Evolutionary conservation across 2,329 filamentous ascomycete species (phyloP).

Genomic region (Hypoxylon rubiginosum): DNA sequence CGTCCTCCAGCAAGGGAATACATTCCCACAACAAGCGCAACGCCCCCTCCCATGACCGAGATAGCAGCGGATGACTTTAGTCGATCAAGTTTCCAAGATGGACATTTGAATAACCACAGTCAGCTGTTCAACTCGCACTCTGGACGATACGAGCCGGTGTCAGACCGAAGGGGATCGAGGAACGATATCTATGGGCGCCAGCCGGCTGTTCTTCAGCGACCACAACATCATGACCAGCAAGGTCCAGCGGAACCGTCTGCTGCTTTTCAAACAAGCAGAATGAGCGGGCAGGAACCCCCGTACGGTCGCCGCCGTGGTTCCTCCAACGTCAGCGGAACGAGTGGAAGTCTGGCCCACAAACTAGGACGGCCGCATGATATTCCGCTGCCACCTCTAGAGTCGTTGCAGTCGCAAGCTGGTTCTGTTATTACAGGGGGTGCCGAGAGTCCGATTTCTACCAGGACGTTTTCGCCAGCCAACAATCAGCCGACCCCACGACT

Average conservation of each 20-base stretch:
- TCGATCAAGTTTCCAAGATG: conserved; percentile 83
- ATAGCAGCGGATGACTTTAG: conserved; percentile 96
- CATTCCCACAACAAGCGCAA: conserved; percentile 67
- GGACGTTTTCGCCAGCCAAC: conserved; percentile 56
- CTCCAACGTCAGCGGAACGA: conserved; percentile 91
- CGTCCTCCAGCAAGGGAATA: conserved; percentile 69
- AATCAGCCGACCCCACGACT: conserved; percentile 45
- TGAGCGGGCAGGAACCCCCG: conserved; percentile 72
- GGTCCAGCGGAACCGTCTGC: conserved; percentile 85
- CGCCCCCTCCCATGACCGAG: conserved; percentile 70
- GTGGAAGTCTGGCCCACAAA: conserved; percentile 76
- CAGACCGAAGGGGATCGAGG: conserved; percentile 80
- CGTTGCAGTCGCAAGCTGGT: conserved; percentile 60
- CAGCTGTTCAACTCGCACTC: conserved; percentile 97
- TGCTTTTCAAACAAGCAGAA: conserved; percentile 85
- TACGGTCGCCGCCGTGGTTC: conserved; percentile 86
- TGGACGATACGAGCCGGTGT: conserved; percentile 90
- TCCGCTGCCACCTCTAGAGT: conserved; percentile 59
- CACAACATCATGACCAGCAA: conserved; percentile 70
- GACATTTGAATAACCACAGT: conserved; percentile 70
- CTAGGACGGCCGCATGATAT: conserved; percentile 61
- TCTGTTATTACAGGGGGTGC: conserved; percentile 65
- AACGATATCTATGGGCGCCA: conserved; percentile 77
- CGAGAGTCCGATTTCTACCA: conserved; percentile 65
- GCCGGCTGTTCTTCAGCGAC: conserved; percentile 83